Conservation (phyloP, 2,329 filamentous ascomycete genomes). For the Penicillium sp. region DNA sequence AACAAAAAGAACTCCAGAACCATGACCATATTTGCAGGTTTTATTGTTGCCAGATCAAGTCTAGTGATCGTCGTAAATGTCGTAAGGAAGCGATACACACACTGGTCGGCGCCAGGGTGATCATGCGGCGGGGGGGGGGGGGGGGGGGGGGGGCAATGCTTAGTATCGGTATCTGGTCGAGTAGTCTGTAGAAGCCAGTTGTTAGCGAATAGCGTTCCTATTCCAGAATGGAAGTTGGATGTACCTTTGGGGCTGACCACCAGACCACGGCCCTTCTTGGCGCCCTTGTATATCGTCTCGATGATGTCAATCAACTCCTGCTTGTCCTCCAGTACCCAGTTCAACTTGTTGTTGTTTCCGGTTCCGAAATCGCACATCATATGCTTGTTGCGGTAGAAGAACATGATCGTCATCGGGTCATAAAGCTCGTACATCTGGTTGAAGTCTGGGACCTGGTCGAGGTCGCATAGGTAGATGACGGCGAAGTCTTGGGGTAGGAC, state of each 20-base stretch:
- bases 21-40: conserved; percentile 1
- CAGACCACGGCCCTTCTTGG: conserved; percentile 94
- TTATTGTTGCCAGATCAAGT: conserved; percentile 5
- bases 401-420: conserved; percentile 84
- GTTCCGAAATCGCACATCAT: conserved; percentile 92
- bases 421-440: conserved; percentile 94
- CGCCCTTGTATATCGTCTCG: conserved; percentile 96
- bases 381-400: conserved; percentile 76
- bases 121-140: neutral
- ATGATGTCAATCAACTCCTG: conserved; percentile 98
- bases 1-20: conserved; percentile 4
- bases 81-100: conserved; percentile 11
- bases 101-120: conserved; percentile 1
- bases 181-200: conserved; percentile 47
- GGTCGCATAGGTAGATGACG: conserved; percentile 87
- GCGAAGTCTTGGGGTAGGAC: conserved; percentile 35
- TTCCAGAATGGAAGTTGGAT: conserved; percentile 4
- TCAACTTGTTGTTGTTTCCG: conserved; percentile 97
- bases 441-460: conserved; percentile 87
- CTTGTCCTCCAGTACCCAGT: conserved; percentile 95
- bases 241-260: conserved; percentile 91
- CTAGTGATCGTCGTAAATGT: conserved; percentile 17
- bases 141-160: neutral
- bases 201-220: conserved; percentile 1
- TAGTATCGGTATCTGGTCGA: conserved; percentile 69